A percentile compares a stretch with the other conserved stretches of the same genome.
Conservation (phyloP, 2,329 filamentous ascomycete species). For the Trichoderma oligosporum region DNA sequence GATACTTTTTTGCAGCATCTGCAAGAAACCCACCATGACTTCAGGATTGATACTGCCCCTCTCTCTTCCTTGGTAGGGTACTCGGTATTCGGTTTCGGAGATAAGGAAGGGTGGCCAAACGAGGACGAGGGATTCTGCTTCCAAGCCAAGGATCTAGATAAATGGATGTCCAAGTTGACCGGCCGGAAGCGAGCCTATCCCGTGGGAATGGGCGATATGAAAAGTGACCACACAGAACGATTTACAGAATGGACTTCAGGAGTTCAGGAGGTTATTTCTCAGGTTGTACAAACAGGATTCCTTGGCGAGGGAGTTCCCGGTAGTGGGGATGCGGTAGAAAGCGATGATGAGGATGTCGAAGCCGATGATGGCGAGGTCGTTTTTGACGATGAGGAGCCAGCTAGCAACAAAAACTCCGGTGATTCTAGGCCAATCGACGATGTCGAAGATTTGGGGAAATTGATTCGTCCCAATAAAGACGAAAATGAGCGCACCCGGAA, state of each 20-base stretch:
- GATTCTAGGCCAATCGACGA: constrained; percentile 58
- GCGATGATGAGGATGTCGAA: constrained; percentile 67
- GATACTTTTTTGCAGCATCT: constrained; percentile 84
- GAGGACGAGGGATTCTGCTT: constrained; percentile 90
- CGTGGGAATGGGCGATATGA: constrained; percentile 81
- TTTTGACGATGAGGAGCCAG: constrained; percentile 40
- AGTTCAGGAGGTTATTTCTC: constrained; percentile 65
- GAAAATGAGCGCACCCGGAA: constrained; percentile 30
- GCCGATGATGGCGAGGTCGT: constrained; percentile 53
- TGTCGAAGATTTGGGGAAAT: constrained; percentile 75
- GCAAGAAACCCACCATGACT: constrained; percentile 91
- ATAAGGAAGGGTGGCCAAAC: constrained; percentile 86
- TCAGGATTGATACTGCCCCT: constrained; percentile 87
- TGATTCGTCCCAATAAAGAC: constrained; percentile 48
- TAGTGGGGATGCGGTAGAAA: constrained; percentile 80
- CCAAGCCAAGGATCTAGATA: constrained; percentile 85
- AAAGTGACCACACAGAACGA: constrained; percentile 63
- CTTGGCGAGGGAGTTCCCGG: constrained; percentile 66
- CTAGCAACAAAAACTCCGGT: constrained; percentile 35
- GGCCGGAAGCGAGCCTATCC: constrained; percentile 82
- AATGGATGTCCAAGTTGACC: constrained; percentile 95
- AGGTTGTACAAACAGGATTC: constrained; percentile 56
- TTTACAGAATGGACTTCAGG: constrained; percentile 76
- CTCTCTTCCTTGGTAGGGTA: constrained; percentile 76
- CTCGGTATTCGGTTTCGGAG: constrained; percentile 90